Evolutionary conservation across 129 eudicot genomes (phyloP).

Genomic region (Calendula officinalis): DNA sequence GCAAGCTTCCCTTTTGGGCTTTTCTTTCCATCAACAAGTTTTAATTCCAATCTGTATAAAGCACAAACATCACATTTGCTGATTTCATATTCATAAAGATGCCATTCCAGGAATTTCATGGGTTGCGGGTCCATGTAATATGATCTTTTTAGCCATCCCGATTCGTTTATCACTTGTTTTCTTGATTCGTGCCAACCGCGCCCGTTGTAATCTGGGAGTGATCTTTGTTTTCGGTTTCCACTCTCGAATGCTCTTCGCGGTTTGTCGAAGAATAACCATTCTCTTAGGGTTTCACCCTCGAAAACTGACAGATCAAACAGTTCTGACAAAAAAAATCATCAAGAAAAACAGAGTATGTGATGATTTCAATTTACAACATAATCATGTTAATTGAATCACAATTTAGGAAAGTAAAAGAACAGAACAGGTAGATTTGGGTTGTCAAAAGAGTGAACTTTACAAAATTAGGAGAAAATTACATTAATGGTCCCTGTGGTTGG

Average conservation of each 20-base stretch:
- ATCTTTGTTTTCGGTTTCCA: constrained; percentile 89
- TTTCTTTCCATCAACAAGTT: constrained; percentile 77
- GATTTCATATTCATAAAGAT: constrained; percentile 87
- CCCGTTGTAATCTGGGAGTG: constrained; percentile 87
- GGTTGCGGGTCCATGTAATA: constrained; percentile 99
- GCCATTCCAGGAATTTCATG: constrained; percentile 75
- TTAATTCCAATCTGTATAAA: constrained; percentile 74
- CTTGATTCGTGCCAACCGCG: constrained; percentile 98
- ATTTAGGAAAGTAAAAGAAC: not conserved
- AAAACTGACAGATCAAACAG: constrained; percentile 76
- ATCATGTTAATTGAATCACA: not conserved
- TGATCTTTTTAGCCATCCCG: constrained; percentile 85
- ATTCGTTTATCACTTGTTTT: constrained; percentile 80
- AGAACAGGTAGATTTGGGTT: not conserved
- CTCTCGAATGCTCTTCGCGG: constrained; percentile 95
- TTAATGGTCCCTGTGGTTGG: too few relatives aligned
- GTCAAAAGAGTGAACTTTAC: too few relatives aligned
- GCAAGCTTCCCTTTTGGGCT: constrained; percentile 59
- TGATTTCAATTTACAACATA: not conserved
- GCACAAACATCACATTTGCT: constrained; percentile 76
- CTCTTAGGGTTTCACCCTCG: constrained; percentile 86
- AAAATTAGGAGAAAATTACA: too few relatives aligned
- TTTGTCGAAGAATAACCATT: constrained; percentile 96
- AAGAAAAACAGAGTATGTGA: not conserved
- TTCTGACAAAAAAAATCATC: constrained; percentile 38